Evolutionary conservation across 192 early-diverging fungal species (phyloP), one percentile per base, ranked within the genome.

Genomic region (Entophlyctis luteolus): DNA sequence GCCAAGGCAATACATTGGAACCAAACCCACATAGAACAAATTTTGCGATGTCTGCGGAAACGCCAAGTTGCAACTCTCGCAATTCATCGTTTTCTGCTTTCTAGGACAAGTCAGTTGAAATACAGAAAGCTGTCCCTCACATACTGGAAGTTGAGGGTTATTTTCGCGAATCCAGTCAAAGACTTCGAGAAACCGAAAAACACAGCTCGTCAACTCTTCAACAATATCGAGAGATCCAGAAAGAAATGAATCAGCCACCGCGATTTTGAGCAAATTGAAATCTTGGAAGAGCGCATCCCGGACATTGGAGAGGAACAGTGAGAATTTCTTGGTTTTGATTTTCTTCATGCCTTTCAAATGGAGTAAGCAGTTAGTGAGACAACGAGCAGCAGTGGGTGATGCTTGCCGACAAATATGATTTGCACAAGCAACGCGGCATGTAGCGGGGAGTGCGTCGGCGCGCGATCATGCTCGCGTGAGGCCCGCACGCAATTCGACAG

Each of bases 261-360:
- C 6, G 25, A 52, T 25, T 3, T 32, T 55, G 54, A 55, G 27
- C 54, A 55, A 29, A 23, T 31, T 12, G 4, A 23, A 59, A 20
- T 45, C 12, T 45, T 14, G 58, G 28, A 42, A 14, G 3, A 59
- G 28, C 20, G 58, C 58, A 4, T 20, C 16, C n/a, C 46, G 20
- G 39, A 59, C 16, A 25, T 8, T 12, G 25, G 6, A 5, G 20
- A 59, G 6, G 37, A 59, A 59, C 8, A 42, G 5, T 29, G 20
- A 1, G 25, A 46, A 42, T 35, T 42, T 59, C 31, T 59, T 59
- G 36, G 58, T 45, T 22, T 45, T 59, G 34, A 59, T 42, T 37
- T 28, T 18, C 29, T 35, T 37, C n/a, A 59, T 36, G 20, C 20
- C 58, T 59, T 18, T 29, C 14, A 27, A 34, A 27, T 5, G 6